These are phyloP conservation scores for Hygrophorus russula DNA, from an alignment of 768 basidiomycete genomes.

Conservation along the genomic window DNA sequence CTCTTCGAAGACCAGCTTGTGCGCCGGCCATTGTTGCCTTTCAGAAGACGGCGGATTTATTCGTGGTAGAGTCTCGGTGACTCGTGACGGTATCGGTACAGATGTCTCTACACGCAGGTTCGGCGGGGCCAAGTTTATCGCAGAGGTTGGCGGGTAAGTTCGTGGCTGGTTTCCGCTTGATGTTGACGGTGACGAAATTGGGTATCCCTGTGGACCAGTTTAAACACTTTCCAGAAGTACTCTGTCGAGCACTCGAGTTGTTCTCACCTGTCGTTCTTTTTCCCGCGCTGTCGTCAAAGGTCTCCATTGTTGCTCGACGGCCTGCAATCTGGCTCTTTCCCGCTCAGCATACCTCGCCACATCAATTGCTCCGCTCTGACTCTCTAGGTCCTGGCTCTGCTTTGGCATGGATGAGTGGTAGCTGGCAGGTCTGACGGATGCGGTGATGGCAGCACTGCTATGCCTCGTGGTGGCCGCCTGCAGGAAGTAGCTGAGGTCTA, in stretches of 20 bases:
- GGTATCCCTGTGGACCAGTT: neutral
- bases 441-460: conserved; percentile 38
- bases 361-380: conserved; percentile 13
- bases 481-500: conserved; percentile 28
- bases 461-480: conserved; percentile 33
- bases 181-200: too few species aligned
- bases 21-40: too few species aligned
- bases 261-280: neutral
- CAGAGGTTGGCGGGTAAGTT: too few species aligned
- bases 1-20: too few species aligned
- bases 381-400: conserved; percentile 22
- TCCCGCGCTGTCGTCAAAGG: conserved; percentile 5
- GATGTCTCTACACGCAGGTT: too few species aligned
- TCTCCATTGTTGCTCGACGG: neutral
- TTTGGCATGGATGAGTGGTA: conserved; percentile 28
- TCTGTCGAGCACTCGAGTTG: neutral
- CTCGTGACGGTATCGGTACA: too few species aligned
- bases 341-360: conserved; percentile 7
- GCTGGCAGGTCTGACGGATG: conserved; percentile 28
- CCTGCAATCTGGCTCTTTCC: conserved; percentile 1
- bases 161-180: too few species aligned
- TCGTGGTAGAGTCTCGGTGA: too few species aligned
- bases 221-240: too few species aligned
- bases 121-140: too few species aligned
- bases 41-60: too few species aligned